A percentile compares a stretch with the other conserved stretches of the same genome.
Evolutionary conservation across 495 filamentous ascomycete species (phyloP).

Genomic region (Parmelia sp.): DNA sequence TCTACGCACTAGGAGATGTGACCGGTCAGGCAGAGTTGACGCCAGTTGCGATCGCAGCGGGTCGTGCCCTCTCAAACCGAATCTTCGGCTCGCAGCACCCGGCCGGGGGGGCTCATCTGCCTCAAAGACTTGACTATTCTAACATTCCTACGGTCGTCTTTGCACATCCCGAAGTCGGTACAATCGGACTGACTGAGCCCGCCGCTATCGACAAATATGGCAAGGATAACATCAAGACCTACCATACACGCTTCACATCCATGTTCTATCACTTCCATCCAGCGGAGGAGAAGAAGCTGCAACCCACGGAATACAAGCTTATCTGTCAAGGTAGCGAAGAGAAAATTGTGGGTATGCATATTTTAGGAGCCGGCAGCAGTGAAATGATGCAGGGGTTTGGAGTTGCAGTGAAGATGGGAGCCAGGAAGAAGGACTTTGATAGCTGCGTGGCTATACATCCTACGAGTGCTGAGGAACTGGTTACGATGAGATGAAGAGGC

Average conservation of each 20-base stretch:
- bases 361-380: conserved; percentile 48
- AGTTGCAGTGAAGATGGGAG: conserved; percentile 95
- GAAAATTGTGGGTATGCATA: conserved; percentile 55
- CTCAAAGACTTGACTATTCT: conserved; percentile 48
- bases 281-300: conserved; percentile 48
- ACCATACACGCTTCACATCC: conserved; percentile 50
- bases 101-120: conserved; percentile 34
- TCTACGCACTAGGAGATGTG: conserved; percentile 57
- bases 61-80: conserved; percentile 51
- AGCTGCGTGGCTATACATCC: conserved; percentile 91
- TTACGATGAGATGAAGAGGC: conserved; percentile 47
- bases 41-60: conserved; percentile 56
- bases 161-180: conserved; percentile 54
- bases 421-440: conserved; percentile 93
- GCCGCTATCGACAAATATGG: conserved; percentile 48
- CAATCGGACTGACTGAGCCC: conserved; percentile 53
- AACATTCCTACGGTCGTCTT: conserved; percentile 58
- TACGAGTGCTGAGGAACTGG: conserved; percentile 83
- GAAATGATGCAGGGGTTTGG: conserved; percentile 97
- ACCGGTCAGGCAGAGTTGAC: conserved; percentile 54
- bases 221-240: conserved; percentile 51
- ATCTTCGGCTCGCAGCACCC: conserved; percentile 44
- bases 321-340: conserved; percentile 51
- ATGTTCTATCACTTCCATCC: conserved; percentile 53
- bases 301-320: conserved; percentile 56